A percentile compares a stretch with the other conserved stretches of the same genome.
These are phyloP conservation scores for Lentinula guzmanii DNA, from an alignment of 768 basidiomycete genomes.

Conservation along the genomic window DNA sequence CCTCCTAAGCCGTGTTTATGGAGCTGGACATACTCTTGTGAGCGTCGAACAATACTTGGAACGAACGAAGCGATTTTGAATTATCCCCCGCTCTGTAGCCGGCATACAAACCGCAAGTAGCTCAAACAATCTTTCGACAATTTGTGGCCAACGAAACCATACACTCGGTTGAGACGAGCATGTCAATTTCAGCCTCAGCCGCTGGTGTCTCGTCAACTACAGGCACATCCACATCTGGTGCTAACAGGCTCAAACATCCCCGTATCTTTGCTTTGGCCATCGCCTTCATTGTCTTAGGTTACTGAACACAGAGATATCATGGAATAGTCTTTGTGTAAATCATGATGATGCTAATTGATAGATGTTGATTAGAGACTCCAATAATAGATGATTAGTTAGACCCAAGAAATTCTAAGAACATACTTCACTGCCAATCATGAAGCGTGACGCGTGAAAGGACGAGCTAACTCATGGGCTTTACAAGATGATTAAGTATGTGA, in stretches of 20 bases:
- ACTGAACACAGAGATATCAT: no score
- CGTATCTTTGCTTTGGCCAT: neutral
- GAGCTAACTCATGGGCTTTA: no score
- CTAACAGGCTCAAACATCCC: neutral
- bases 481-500: no score
- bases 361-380: no score
- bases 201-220: neutral
- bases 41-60: conserved; percentile 7
- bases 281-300: neutral
- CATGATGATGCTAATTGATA: no score
- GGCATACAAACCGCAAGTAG: conserved; percentile 33
- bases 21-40: conserved; percentile 38
- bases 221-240: neutral
- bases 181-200: neutral
- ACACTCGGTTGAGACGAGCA: conserved; percentile 6
- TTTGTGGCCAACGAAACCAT: conserved; percentile 25
- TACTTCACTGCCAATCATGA: no score
- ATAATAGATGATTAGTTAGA: no score
- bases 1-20: conserved; percentile 20
- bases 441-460: no score
- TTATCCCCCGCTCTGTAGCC: conserved; percentile 7
- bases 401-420: no score
- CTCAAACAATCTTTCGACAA: conserved; percentile 33
- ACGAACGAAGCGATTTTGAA: neutral
- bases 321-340: no score